Percentiles rank a stretch among this genome's conserved stretches.
Conservation (phyloP, 345 rosid species). For the Raphanus raphanistrum region DNA sequence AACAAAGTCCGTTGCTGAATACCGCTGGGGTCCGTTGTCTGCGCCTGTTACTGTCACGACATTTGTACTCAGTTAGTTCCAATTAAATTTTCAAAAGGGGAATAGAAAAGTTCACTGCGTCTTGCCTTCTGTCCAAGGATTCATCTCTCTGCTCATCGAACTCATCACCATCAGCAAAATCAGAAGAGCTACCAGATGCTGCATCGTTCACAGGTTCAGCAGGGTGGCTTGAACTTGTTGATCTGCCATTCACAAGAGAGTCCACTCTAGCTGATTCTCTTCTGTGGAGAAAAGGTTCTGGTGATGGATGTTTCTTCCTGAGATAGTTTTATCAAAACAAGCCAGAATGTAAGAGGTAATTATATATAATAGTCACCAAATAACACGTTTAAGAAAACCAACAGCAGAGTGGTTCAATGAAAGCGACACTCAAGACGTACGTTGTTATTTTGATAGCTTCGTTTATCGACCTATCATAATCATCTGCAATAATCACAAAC, state of each 20-base stretch:
- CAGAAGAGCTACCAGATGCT: slow-evolving; percentile 60
- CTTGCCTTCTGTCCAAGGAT: slow-evolving; percentile 74
- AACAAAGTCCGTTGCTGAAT: slow-evolving; percentile 75
- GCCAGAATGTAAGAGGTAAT: slow-evolving; percentile 11
- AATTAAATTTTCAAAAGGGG: background rate
- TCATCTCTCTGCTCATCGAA: slow-evolving; percentile 63
- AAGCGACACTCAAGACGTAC: slow-evolving; percentile 40
- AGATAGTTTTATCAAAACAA: slow-evolving; percentile 19
- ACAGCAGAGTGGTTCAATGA: slow-evolving; percentile 17
- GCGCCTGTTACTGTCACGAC: slow-evolving; percentile 56
- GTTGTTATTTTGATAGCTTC: slow-evolving; percentile 97
- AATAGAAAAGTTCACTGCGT: slow-evolving; percentile 8
- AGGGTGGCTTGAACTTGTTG: slow-evolving; percentile 50
- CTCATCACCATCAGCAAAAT: slow-evolving; percentile 75
- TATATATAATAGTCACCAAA: background rate
- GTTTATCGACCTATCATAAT: slow-evolving; percentile 93
- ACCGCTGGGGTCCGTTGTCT: slow-evolving; percentile 91
- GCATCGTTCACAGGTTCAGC: slow-evolving; percentile 52
- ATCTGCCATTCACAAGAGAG: slow-evolving; percentile 69
- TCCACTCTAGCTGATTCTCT: slow-evolving; percentile 71
- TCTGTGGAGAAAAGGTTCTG: slow-evolving; percentile 61
- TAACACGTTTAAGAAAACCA: slow-evolving; percentile 8
- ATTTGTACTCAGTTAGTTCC: slow-evolving; percentile 15
- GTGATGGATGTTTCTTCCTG: slow-evolving; percentile 86
- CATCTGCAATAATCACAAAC: slow-evolving; percentile 64